These are phyloP conservation scores for Penicillium arizonense DNA, from an alignment of 495 filamentous ascomycete genomes.

Conservation along the genomic window DNA sequence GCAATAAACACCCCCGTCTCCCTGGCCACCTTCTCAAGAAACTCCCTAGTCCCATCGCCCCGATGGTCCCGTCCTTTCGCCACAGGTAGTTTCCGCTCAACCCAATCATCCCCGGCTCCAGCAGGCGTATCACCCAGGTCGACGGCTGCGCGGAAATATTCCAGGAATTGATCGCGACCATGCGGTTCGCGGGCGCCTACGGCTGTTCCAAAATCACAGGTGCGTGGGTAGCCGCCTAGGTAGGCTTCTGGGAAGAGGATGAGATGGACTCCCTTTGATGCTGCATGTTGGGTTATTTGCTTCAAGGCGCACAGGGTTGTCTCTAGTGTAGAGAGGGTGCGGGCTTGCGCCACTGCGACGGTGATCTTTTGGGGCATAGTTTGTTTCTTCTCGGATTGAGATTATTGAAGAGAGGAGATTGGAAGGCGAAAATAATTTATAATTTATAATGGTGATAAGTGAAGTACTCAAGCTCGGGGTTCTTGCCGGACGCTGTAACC, in stretches of 20 bases:
- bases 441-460: not conserved
- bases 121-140: conserved; percentile 84
- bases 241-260: conserved; percentile 93
- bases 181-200: conserved; percentile 65
- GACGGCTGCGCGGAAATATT: conserved; percentile 74
- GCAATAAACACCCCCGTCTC: conserved; percentile 80
- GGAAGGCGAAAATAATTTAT: not conserved
- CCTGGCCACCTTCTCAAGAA: conserved; percentile 67
- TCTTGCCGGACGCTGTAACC: not conserved
- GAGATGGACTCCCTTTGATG: conserved; percentile 46
- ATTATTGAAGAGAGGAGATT: not conserved
- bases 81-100: conserved; percentile 57
- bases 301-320: conserved; percentile 69
- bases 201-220: conserved; percentile 70
- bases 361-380: conserved; percentile 53
- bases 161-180: conserved; percentile 80
- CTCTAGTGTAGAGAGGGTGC: conserved; percentile 61
- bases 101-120: conserved; percentile 73
- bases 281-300: conserved; percentile 39
- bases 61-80: conserved; percentile 48
- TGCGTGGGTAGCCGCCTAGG: conserved; percentile 88
- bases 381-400: not conserved
- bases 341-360: conserved; percentile 59
- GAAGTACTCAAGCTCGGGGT: not conserved
- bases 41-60: conserved; percentile 85